Base-by-base conservation (phyloP, 805 yeast species). In the Myxozyma neglecta region DNA sequence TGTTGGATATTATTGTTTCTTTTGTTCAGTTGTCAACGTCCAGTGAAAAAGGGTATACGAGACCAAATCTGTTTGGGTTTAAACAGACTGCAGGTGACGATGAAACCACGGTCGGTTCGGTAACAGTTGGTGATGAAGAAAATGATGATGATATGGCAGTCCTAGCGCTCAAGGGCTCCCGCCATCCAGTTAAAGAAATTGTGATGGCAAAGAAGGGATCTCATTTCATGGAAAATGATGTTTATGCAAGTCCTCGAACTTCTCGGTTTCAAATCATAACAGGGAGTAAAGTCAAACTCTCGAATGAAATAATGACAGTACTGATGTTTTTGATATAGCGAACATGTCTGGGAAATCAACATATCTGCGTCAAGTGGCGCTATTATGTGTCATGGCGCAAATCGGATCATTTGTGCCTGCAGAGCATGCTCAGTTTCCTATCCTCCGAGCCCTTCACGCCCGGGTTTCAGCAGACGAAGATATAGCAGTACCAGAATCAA, bases 281-380 rank as follows among this genome's bases (percentile, higher is more conserved):
- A 0, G 87, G 88, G 0, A 48, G 66, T 56, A 50, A 24, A 45
- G 39, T 35, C 6, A 46, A 9, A 2, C 4, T 39, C 5, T 9
- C 24, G 8, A 20, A 13, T 16, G 44, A 3, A 16, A 52, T 20
- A 6, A 42, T 18, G 8, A 39, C 6, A 39, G 45, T 44, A n/a
- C 20, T 18, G 24, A 18, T 16, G 3, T 18, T 18, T 16, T 24
- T 29, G 14, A 32, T n/a, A 40, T 20, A 52, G 42, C 52, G 14
- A 24, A 34, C 11, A 18, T 83, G 85, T 84, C 86, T 53, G 88
- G 88, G 1, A 85, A 84, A 67, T 83, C 87, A 0, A 80, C 84
- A 5, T 82, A 81, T 61, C 77, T 85, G 45, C 79, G 80, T 54
- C 85, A 83, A 65, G 75, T 82, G 7, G 83, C 84, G 0, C 65